Evolutionary conservation across 768 basidiomycete genomes (phyloP).

Genomic region (Pulveroboletus sp.): DNA sequence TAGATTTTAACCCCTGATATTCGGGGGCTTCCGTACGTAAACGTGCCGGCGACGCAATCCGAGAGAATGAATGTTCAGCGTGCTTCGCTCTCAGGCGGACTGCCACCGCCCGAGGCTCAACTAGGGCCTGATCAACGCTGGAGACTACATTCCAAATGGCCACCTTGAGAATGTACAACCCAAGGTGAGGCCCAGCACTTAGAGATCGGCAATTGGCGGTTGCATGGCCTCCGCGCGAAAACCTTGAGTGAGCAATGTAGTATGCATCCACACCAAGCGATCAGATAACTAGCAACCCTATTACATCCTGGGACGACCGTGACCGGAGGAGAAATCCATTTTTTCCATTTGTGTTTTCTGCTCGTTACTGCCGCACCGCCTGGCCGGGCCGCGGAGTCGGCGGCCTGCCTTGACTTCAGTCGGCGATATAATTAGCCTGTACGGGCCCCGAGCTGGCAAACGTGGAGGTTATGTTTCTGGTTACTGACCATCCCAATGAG

Average conservation of each 20-base stretch:
- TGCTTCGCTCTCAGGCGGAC: slow-evolving; percentile 23
- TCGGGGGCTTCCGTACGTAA: slow-evolving; percentile 62
- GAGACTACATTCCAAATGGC: neutral
- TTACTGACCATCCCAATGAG: slow-evolving; percentile 9
- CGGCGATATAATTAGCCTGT: slow-evolving; percentile 31
- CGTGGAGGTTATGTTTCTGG: slow-evolving; percentile 9
- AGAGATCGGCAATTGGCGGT: slow-evolving; percentile 33
- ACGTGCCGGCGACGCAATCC: slow-evolving; percentile 28
- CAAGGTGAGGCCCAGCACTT: neutral
- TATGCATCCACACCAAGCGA: neutral
- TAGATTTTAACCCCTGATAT: slow-evolving; percentile 54
- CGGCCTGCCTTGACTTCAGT: slow-evolving; percentile 22
- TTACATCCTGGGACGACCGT: neutral
- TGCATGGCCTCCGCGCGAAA: slow-evolving; percentile 21
- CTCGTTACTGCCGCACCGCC: neutral
- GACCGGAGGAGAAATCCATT: neutral
- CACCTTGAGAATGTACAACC: neutral
- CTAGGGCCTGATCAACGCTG: slow-evolving; percentile 12
- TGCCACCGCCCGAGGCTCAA: slow-evolving; percentile 10
- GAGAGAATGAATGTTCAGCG: slow-evolving; percentile 37
- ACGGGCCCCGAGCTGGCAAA: no score
- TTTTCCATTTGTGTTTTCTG: neutral
- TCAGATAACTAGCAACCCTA: slow-evolving; percentile 3
- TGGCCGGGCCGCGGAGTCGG: slow-evolving; percentile 28
- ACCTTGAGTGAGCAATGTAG: slow-evolving; percentile 7